phyloP scores from a whole-genome alignment of 1,139 yeast species.

The Torulaspora globosa region DNA sequence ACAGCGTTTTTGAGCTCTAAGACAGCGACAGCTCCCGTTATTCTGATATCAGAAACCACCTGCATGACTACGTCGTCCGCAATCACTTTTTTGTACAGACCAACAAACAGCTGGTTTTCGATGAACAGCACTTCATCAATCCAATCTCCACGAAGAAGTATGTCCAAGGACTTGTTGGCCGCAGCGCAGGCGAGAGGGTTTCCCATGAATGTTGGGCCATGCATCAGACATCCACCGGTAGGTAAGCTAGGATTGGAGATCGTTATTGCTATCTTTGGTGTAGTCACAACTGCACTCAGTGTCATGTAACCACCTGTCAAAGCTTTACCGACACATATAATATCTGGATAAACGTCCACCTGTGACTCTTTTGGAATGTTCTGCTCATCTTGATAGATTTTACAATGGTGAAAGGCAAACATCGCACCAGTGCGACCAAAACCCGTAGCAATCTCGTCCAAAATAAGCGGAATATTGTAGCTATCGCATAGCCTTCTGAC shows the following conservation, averaged over 20 bases:
- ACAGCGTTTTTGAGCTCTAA: conserved; percentile 29
- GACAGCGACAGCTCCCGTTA: conserved; percentile 36
- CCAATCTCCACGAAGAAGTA: conserved; percentile 31
- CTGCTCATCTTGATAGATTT: conserved; percentile 15
- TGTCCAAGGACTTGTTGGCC: conserved; percentile 36
- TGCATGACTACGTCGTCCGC: conserved; percentile 17
- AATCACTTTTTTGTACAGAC: conserved; percentile 20
- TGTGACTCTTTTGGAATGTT: conserved; percentile 13
- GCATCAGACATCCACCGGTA: conserved; percentile 31
- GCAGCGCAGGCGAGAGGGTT: conserved; percentile 40
- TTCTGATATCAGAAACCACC: conserved; percentile 27
- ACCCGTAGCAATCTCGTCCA: conserved; percentile 40
- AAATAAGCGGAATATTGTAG: conserved; percentile 35
- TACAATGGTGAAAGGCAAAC: conserved; percentile 34
- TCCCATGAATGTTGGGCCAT: conserved; percentile 41
- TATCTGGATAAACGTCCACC: conserved; percentile 36
- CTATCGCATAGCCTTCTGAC: conserved; percentile 36
- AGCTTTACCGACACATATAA: conserved; percentile 35
- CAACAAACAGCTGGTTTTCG: conserved; percentile 26
- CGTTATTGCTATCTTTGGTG: conserved; percentile 21
- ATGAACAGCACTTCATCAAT: conserved; percentile 22
- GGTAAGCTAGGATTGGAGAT: conserved; percentile 17
- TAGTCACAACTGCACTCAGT: conserved; percentile 34
- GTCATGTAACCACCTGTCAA: conserved; percentile 38
- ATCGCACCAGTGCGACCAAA: conserved; percentile 38